These are phyloP conservation scores for Acanthamoeba castellanii DNA, from an alignment of 208 protist species.

Conservation along the genomic window DNA sequence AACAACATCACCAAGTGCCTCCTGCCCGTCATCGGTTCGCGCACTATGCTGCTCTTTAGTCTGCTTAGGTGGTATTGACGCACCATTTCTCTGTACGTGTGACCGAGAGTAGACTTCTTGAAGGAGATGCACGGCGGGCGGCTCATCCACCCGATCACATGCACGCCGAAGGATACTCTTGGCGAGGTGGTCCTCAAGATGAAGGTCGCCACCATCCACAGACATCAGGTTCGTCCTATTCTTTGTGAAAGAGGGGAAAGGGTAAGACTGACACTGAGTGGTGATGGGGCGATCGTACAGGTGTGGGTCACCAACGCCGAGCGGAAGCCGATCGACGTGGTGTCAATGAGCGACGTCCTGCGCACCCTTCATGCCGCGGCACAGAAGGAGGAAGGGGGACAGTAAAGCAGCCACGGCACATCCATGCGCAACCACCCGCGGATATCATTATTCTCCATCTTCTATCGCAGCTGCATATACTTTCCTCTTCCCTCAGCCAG, in stretches of 20 bases:
- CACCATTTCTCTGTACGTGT: neutral
- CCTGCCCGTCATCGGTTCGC: neutral
- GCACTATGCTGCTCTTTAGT: too few species aligned
- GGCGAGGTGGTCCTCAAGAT: conserved; percentile 45
- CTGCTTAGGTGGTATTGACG: too few species aligned
- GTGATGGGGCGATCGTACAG: neutral
- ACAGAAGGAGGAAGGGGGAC: neutral
- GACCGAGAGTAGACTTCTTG: neutral
- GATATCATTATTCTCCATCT: neutral
- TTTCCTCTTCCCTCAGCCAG: neutral
- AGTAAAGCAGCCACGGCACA: neutral
- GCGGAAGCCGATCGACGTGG: conserved; percentile 56
- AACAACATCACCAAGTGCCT: conserved; percentile 41
- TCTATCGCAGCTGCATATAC: neutral
- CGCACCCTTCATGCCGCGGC: neutral
- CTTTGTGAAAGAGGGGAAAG: neutral
- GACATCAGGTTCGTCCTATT: neutral
- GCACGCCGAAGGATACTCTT: conserved; percentile 12
- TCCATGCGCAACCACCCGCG: too few species aligned
- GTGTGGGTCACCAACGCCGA: conserved; percentile 33
- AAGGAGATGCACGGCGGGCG: conserved; percentile 50
- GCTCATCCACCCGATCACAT: conserved; percentile 54
- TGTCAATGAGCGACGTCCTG: conserved; percentile 51
- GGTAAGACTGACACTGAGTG: neutral
- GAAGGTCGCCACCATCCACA: conserved; percentile 38